These are phyloP conservation scores for Malus hybrid DNA, from an alignment of 331 rosid species.

Conservation along the genomic window DNA sequence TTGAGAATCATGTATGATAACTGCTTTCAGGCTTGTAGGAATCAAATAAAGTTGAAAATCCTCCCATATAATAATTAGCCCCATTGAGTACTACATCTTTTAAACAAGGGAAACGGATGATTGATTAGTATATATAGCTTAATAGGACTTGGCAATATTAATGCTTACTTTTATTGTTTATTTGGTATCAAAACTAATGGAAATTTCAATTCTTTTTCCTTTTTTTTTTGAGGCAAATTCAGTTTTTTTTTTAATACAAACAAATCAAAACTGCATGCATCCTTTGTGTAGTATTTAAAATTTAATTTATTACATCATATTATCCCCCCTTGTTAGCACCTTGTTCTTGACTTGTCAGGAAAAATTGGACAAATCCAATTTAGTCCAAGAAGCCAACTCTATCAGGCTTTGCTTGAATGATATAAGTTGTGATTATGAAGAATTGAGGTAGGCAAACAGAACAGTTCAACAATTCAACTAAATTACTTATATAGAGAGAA, in stretches of 20 bases:
- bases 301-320: background rate
- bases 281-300: background rate
- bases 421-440: background rate
- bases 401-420: background rate
- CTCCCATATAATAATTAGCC: conserved; percentile 11
- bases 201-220: background rate
- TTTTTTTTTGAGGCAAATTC: too few species aligned
- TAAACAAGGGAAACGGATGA: background rate
- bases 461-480: background rate
- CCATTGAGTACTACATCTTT: conserved; percentile 4
- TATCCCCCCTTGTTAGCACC: background rate
- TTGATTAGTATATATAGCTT: background rate
- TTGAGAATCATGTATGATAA: conserved; percentile 12
- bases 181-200: background rate
- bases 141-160: background rate
- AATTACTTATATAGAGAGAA: background rate
- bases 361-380: background rate
- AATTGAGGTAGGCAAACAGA: background rate
- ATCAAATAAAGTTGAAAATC: conserved; percentile 30
- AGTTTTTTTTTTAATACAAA: background rate
- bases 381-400: background rate
- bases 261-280: background rate
- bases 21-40: conserved; percentile 27
- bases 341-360: background rate
- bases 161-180: background rate